Base-by-base conservation (phyloP, 805 yeast species). In the Sugiyamaella lignohabitans region DNA sequence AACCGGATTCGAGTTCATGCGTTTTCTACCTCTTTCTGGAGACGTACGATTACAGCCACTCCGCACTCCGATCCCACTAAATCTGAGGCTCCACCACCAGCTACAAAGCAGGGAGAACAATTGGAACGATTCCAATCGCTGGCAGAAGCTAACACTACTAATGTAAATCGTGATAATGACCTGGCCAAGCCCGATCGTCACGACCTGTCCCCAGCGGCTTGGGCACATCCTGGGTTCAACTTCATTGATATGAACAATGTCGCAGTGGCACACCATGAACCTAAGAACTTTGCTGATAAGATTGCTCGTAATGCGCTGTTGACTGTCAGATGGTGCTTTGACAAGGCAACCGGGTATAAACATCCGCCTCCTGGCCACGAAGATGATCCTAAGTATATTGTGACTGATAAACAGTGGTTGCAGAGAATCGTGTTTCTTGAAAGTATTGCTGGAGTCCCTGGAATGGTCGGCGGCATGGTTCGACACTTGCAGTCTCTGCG, bases 361-460 rank as follows among this genome's bases (percentile, higher is more conserved):
- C 82, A 80, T 53, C 81, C 84, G 2, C 63, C 59, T 21, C 69
- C 70, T 10, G 70, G 66, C 14, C 52, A 59, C 2, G 61, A 63
- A 24, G 51, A 58, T 21, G 51, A 62, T 27, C 64, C 66, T 38
- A 58, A 61, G 39, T 73, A 70, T 52, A 67, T 67, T 44, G 78
- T 82, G 84, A 77, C 82, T 3, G 75, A 74, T 21, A 70, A 67
- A 45, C 77, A 79, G 57, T 83, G 88, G 88, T 55, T 83, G 48
- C 74, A 78, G 4, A 62, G 69, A 45, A 64, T 75, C 47, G 75
- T 83, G 34, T 80, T 83, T 55, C 70, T 82, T 54, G 89, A 82
- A 61, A 74, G 80, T 50, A 72, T 83, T 47, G 89, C 89, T 3
- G 88, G 87, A 5, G 85, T 82, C n/a, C 89, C 89, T 1, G 88